phyloP scores from a whole-genome alignment of 371 early-diverging fungal species.

The Mortierella sp. region DNA sequence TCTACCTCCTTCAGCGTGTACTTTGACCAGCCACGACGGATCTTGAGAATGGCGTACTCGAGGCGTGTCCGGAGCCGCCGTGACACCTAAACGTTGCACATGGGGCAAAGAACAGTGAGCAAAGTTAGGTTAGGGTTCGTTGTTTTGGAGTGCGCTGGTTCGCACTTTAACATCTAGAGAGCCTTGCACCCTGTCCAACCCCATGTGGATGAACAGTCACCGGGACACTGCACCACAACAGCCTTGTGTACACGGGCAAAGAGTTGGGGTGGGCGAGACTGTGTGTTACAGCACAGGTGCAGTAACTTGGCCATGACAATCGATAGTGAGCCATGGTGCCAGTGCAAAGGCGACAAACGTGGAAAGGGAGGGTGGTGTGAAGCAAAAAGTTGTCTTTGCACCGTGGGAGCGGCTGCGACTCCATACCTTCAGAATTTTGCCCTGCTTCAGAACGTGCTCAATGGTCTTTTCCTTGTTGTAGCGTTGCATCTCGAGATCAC shows the following conservation, averaged over 20 bases:
- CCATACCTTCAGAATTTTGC: constrained; percentile 41
- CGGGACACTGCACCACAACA: constrained; percentile 1
- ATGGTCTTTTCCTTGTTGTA: constrained; percentile 25
- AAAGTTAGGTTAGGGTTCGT: no score
- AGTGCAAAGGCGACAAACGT: no score
- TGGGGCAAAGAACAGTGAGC: no score
- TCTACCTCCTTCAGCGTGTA: constrained; percentile 50
- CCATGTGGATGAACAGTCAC: not conserved
- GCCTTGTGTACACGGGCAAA: not conserved
- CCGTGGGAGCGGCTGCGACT: not conserved
- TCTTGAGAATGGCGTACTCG: constrained; percentile 48
- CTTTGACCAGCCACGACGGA: constrained; percentile 50
- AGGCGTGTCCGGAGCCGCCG: constrained; percentile 42
- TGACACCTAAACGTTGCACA: constrained; percentile 33
- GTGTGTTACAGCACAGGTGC: no score
- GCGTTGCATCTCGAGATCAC: constrained; percentile 9
- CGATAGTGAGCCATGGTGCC: no score
- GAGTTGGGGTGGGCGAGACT: no score
- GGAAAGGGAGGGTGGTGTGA: no score
- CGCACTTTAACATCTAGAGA: no score
- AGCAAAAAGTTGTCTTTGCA: no score
- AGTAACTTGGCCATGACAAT: not conserved
- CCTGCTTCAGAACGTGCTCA: constrained; percentile 34
- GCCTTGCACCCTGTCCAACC: no score
- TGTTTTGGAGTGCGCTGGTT: no score